Percentiles rank a stretch among this genome's conserved stretches.
Conservation (phyloP, 768 basidiomycete species). For the Podaxis sp. region DNA sequence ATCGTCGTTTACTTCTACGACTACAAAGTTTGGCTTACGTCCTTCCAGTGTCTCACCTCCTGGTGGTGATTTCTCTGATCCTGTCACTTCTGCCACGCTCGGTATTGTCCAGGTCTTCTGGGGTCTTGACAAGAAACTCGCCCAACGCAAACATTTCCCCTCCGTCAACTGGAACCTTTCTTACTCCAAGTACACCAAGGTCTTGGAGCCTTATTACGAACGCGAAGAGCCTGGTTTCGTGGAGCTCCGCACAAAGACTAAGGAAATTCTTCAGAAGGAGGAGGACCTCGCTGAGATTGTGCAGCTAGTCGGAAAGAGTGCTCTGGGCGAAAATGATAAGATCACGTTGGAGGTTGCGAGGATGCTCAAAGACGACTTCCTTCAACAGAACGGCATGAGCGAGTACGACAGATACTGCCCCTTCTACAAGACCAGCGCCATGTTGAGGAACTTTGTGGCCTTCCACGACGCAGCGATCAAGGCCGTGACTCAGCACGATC, state of each 20-base stretch:
- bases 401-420: conserved; percentile 97
- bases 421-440: conserved; percentile 97
- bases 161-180: conserved; percentile 99
- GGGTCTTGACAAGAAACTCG: conserved; percentile 99
- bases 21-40: conserved; percentile 8
- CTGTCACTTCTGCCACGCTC: conserved; percentile 95
- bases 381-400: conserved; percentile 99
- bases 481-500: conserved; percentile 79
- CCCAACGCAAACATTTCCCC: conserved; percentile 98
- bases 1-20: not conserved
- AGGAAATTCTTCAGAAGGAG: conserved; percentile 98
- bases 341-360: conserved; percentile 96
- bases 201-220: conserved; percentile 93
- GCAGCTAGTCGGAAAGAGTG: conserved; percentile 98
- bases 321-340: conserved; percentile 96
- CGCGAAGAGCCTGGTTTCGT: conserved; percentile 91
- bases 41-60: conserved; percentile 87
- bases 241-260: conserved; percentile 86
- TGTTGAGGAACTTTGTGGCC: conserved; percentile 92
- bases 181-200: conserved; percentile 97
- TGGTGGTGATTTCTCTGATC: conserved; percentile 99
- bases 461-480: conserved; percentile 91
- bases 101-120: conserved; percentile 99
- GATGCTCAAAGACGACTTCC: conserved; percentile 96
- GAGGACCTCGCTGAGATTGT: conserved; percentile 99